A percentile compares a stretch with the other conserved stretches of the same genome.
Evolutionary conservation across 2,329 filamentous ascomycete species (phyloP).

Genomic region (Colletotrichum musae): DNA sequence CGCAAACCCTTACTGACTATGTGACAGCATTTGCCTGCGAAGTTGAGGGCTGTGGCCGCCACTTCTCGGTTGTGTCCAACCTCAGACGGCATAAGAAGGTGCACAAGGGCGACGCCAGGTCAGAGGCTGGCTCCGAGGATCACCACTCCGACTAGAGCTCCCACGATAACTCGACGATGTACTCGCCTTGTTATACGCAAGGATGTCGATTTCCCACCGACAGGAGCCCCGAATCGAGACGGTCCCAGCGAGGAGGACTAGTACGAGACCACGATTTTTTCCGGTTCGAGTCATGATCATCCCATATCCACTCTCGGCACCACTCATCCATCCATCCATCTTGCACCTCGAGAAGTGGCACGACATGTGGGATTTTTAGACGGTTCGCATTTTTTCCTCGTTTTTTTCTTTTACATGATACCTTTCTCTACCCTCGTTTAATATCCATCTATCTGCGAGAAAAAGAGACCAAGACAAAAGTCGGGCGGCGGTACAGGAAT

Average conservation of each 20-base stretch:
- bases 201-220: not conserved
- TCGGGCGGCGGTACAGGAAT: conserved; percentile 28
- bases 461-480: conserved; percentile 40
- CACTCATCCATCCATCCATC: conserved; percentile 4
- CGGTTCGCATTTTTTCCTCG: conserved; percentile 18
- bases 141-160: conserved; percentile 69
- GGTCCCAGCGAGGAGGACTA: conserved; percentile 15
- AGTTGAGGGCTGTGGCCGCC: conserved; percentile 92
- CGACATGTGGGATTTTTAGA: conserved; percentile 29
- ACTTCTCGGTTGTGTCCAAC: conserved; percentile 98
- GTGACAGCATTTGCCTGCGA: conserved; percentile 89
- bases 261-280: conserved; percentile 41
- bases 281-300: conserved; percentile 40
- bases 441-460: conserved; percentile 41
- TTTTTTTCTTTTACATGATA: conserved; percentile 24
- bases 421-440: conserved; percentile 42
- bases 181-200: not conserved
- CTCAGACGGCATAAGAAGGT: conserved; percentile 95
- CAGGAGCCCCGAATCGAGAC: conserved; percentile 1
- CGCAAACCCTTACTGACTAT: conserved; percentile 2
- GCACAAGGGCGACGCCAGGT: conserved; percentile 82
- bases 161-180: not conserved
- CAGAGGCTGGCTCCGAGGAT: conserved; percentile 75
- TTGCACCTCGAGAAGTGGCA: conserved; percentile 13
- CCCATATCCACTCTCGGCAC: conserved; percentile 31